phyloP scores from a whole-genome alignment of 2,329 filamentous ascomycete species.

The Colletotrichum phormii region DNA sequence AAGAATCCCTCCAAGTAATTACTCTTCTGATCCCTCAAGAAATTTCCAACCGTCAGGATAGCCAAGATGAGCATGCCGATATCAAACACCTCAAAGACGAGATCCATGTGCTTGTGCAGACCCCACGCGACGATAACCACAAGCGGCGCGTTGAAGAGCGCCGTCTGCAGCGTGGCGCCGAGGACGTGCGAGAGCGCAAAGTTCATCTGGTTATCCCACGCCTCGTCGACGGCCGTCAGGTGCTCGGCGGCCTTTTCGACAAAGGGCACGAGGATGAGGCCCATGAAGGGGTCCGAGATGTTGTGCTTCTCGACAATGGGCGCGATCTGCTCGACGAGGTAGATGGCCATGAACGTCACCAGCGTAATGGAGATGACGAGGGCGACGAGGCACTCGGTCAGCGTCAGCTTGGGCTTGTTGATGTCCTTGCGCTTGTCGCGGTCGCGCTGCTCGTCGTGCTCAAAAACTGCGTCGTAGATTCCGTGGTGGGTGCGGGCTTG shows the following conservation, averaged over 20 bases:
- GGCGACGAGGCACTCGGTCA: conserved; percentile 78
- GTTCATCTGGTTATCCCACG: conserved; percentile 86
- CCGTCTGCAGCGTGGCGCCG: conserved; percentile 89
- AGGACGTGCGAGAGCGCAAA: conserved; percentile 88
- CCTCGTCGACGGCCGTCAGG: conserved; percentile 85
- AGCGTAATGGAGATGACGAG: conserved; percentile 73
- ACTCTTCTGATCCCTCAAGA: conserved; percentile 87
- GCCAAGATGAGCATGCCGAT: conserved; percentile 83
- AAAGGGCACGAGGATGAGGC: conserved; percentile 82
- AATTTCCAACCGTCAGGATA: conserved; percentile 88
- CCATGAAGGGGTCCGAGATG: conserved; percentile 67
- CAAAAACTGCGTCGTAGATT: conserved; percentile 80
- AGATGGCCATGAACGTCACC: conserved; percentile 79
- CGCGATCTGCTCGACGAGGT: conserved; percentile 79
- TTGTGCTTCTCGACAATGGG: conserved; percentile 59
- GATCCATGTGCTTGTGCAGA: conserved; percentile 74
- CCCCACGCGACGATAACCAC: conserved; percentile 89
- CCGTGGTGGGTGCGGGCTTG: conserved; percentile 82
- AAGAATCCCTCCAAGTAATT: conserved; percentile 91
- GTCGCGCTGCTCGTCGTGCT: conserved; percentile 76
- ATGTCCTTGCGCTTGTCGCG: conserved; percentile 71
- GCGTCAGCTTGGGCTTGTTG: conserved; percentile 75
- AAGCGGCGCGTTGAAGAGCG: conserved; percentile 86
- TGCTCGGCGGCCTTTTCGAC: conserved; percentile 92
- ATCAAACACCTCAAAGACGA: conserved; percentile 91